Evolutionary conservation across 371 early-diverging fungal genomes (phyloP).

Genomic region (Funneliformis caledonium): DNA sequence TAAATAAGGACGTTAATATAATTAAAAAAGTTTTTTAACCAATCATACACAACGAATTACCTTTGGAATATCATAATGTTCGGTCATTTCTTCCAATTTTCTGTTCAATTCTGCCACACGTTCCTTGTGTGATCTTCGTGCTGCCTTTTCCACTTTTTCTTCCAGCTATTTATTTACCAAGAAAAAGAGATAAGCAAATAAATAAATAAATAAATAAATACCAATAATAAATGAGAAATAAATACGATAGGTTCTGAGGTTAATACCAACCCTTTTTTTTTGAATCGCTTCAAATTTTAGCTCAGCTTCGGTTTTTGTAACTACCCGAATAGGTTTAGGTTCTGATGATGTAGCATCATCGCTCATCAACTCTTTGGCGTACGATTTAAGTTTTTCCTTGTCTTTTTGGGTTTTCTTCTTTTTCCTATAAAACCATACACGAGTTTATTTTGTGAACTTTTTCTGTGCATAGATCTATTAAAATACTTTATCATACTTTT

Average conservation of each 20-base stretch:
- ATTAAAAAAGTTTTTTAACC: not conserved
- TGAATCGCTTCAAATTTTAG: constrained; percentile 65
- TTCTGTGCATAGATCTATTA: not conserved
- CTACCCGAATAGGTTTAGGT: constrained; percentile 44
- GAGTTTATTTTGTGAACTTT: not conserved
- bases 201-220: not conserved
- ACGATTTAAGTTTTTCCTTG: constrained; percentile 56
- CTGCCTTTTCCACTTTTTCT: constrained; percentile 62
- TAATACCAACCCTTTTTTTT: constrained; percentile 55
- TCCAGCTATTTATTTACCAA: constrained; percentile 56
- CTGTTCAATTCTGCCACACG: constrained; percentile 66
- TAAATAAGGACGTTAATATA: not conserved
- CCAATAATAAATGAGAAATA: not conserved
- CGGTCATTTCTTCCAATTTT: constrained; percentile 67
- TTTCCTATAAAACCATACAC: constrained; percentile 1
- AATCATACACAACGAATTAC: constrained; percentile 45
- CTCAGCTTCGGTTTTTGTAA: constrained; percentile 68
- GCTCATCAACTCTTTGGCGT: constrained; percentile 55
- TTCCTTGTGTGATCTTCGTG: constrained; percentile 67
- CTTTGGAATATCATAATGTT: constrained; percentile 76
- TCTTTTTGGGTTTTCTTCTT: constrained; percentile 43
- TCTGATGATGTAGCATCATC: constrained; percentile 43
- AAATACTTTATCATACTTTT: constrained; percentile 27
- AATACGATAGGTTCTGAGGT: not conserved
- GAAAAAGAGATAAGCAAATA: not conserved